Evolutionary conservation across 495 filamentous ascomycete genomes (phyloP), one percentile per base, ranked within the genome.

Genomic region (Lepraria neglecta): DNA sequence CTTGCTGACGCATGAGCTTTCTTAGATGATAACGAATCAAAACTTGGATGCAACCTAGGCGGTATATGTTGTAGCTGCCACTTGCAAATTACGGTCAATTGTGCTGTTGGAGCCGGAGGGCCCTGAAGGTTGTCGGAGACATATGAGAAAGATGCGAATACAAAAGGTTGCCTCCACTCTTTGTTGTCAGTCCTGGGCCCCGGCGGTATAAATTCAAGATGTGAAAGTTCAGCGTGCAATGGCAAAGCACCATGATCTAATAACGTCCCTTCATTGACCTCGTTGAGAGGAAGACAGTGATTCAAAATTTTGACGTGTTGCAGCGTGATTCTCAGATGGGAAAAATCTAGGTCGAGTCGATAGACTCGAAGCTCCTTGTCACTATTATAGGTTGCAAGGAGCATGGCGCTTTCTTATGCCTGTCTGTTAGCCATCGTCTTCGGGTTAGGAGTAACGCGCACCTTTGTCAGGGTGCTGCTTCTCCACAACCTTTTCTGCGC

Each of bases 131-230:
- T 80, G 75, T 70, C 83, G 55, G 72, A 66, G 38, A 73, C 69
- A 28, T 84, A 80, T 21, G 88, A 87, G 61, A 88, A 88, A 40
- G 90, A 79, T 4, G 86, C 87, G 40, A 94, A 66, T 42, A 95
- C 80, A 58, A 84, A 82, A 0, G 87, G 82, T 28, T 78, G 78
- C 3, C 78, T 70, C 57, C 77, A 72, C 35, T 78, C 73, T 58
- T 80, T 78, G 27, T 73, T 73, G 9, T 73, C 69, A 28, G 68
- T 75, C 65, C 84, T 77, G n/a, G 80, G 73, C 47, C 80, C 70
- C 28, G 81, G 73, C 6, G 87, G 83, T 31, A 91, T 73, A 47
- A 90, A 77, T 59, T 89, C 82, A 27, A 94, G 74, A 43, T 80
- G 80, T 7, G 84, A 86, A 40, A 92, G 71, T 50, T 81, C 80